Conservation (phyloP, 805 yeast genomes). For the Wickerhamomyces ciferrii region DNA sequence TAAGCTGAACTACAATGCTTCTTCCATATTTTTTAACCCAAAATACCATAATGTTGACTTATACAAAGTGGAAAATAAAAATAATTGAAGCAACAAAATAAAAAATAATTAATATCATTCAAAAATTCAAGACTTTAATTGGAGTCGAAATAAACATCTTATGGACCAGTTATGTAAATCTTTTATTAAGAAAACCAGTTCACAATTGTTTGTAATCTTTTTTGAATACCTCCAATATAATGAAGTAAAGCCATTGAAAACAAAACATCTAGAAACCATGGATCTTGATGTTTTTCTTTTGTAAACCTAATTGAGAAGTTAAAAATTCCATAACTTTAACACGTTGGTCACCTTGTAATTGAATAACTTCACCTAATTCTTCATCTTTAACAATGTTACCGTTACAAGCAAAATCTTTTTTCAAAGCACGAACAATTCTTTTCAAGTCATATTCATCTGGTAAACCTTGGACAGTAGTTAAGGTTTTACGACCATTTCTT, state of each 20-base stretch:
- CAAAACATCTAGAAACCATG: constrained; percentile 79
- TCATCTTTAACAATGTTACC: constrained; percentile 97
- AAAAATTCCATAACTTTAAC: constrained; percentile 91
- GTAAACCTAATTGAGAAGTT: constrained; percentile 78
- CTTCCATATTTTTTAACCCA: not conserved
- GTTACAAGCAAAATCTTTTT: constrained; percentile 98
- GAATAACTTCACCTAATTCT: constrained; percentile 95
- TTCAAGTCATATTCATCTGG: constrained; percentile 93
- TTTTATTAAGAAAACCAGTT: not conserved
- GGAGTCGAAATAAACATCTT: not conserved
- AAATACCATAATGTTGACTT: not conserved
- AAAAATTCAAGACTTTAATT: not conserved
- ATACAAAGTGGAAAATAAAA: not conserved
- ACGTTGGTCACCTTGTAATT: constrained; percentile 98
- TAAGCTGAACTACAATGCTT: no score
- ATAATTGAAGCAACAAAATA: not conserved
- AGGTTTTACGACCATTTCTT: constrained; percentile 98
- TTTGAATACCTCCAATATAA: not conserved
- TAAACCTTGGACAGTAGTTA: constrained; percentile 97
- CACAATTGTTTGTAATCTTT: not conserved
- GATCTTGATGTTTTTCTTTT: constrained; percentile 94
- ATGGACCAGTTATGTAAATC: not conserved
- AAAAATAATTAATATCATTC: no score
- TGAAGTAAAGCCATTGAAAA: not conserved
- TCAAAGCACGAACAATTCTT: constrained; percentile 86